Evolutionary conservation across 129 eudicot species (phyloP).

Genomic region (Smallanthus sonchifolius): DNA sequence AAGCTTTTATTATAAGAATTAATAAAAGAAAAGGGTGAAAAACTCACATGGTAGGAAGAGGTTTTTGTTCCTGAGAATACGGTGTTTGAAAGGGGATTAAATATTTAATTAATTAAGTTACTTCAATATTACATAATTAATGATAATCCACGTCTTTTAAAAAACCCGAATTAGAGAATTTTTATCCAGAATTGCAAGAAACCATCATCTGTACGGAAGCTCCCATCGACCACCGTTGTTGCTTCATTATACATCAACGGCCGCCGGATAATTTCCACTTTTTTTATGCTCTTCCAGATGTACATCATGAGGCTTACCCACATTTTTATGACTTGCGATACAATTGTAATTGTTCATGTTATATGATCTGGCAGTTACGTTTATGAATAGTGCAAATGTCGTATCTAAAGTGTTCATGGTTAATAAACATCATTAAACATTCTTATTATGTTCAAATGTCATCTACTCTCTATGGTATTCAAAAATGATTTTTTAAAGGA

Average conservation of each 20-base stretch:
- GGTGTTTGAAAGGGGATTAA: slow-evolving; percentile 27
- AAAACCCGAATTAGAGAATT: slow-evolving; percentile 8
- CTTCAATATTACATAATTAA: slow-evolving; percentile 14
- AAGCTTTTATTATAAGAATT: not conserved
- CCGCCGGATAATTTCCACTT: slow-evolving; percentile 30
- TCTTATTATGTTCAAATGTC: too few species aligned
- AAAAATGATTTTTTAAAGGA: too few species aligned
- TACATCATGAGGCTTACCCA: slow-evolving; percentile 5
- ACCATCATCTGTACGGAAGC: slow-evolving; percentile 38
- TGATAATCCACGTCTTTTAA: not conserved
- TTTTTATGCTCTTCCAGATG: not conserved
- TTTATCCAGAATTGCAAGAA: slow-evolving; percentile 26
- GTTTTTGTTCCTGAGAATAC: slow-evolving; percentile 22
- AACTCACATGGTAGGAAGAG: slow-evolving; percentile 29
- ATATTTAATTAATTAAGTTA: slow-evolving; percentile 9
- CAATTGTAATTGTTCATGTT: not conserved
- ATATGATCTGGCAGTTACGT: too few species aligned
- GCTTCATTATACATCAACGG: slow-evolving; percentile 34
- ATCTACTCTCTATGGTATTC: too few species aligned
- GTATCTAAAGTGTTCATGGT: too few species aligned
- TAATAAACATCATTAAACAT: too few species aligned
- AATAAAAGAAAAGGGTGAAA: slow-evolving; percentile 19
- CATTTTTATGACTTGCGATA: not conserved
- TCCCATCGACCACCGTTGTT: slow-evolving; percentile 22
- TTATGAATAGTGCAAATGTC: too few species aligned